Conservation (phyloP, 371 early-diverging fungal genomes). For the Mucor sp. region DNA sequence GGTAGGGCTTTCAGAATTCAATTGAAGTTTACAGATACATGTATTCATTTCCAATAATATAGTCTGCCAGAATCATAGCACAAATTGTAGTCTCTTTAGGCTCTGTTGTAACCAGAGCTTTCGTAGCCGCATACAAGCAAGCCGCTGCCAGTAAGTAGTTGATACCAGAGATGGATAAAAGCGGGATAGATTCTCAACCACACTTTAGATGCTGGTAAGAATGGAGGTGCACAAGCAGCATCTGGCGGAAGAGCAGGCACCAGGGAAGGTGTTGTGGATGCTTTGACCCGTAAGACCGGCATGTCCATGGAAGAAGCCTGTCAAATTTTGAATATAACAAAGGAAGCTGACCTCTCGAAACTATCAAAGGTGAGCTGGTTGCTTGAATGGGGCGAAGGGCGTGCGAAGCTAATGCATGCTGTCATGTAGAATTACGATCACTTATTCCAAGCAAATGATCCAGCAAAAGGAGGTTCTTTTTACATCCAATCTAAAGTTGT, state of each 20-base stretch:
- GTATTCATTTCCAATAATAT: neutral
- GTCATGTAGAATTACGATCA: conserved; percentile 80
- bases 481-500: conserved; percentile 95
- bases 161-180: neutral
- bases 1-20: neutral
- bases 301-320: conserved; percentile 92
- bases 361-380: conserved; percentile 60
- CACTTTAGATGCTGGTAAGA: conserved; percentile 62
- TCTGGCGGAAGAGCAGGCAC: conserved; percentile 38
- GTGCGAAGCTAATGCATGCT: neutral
- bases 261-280: conserved; percentile 66
- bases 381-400: neutral
- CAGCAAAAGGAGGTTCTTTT: conserved; percentile 85
- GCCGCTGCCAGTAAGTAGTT: conserved; percentile 85
- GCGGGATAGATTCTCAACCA: neutral
- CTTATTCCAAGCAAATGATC: conserved; percentile 88
- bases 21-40: neutral
- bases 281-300: conserved; percentile 79
- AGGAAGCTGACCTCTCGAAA: conserved; percentile 71
- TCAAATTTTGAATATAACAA: conserved; percentile 89
- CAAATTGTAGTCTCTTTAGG: conserved; percentile 87
- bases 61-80: conserved; percentile 76
- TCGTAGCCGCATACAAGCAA: conserved; percentile 92
- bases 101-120: conserved; percentile 90
- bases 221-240: conserved; percentile 62